phyloP scores from a whole-genome alignment of 2,329 filamentous ascomycete species.

The Colletotrichum simmondsii region DNA sequence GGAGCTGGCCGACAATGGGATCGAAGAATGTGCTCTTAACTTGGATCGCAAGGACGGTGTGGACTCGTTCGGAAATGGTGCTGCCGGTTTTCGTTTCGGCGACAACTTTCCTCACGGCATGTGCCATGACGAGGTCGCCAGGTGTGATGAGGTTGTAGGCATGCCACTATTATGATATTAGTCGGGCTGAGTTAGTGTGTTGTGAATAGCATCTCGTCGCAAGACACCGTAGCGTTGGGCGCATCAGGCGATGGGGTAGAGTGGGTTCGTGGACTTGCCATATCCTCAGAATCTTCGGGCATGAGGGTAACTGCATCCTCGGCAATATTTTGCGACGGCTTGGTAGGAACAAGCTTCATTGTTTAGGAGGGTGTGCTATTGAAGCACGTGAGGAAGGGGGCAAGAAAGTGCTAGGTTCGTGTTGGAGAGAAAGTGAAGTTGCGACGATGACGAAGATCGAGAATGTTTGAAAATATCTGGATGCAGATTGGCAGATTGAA shows the following conservation, averaged over 20 bases:
- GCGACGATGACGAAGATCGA: background rate
- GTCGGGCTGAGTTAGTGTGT: background rate
- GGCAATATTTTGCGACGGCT: slow-evolving; percentile 49
- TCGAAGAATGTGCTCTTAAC: slow-evolving; percentile 70
- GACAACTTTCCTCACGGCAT: slow-evolving; percentile 66
- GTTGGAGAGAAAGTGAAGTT: background rate
- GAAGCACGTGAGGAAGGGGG: background rate
- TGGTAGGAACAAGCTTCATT: slow-evolving; percentile 53
- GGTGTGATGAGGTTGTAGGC: slow-evolving; percentile 69
- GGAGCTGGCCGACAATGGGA: slow-evolving; percentile 63
- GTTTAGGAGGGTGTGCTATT: background rate
- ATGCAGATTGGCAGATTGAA: slow-evolving; percentile 22
- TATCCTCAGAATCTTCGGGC: slow-evolving; percentile 58
- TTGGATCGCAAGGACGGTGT: slow-evolving; percentile 66
- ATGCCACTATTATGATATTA: slow-evolving; percentile 58
- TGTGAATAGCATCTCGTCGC: background rate
- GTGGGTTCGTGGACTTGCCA: slow-evolving; percentile 46
- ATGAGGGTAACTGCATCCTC: slow-evolving; percentile 54
- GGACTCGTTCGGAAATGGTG: slow-evolving; percentile 61
- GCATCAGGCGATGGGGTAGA: background rate
- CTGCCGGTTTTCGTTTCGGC: slow-evolving; percentile 59
- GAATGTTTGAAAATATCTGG: slow-evolving; percentile 19
- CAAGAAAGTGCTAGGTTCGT: background rate
- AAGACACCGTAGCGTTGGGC: background rate
- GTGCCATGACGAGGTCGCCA: slow-evolving; percentile 64